Evolutionary conservation across 768 basidiomycete genomes (phyloP).

Genomic region (Sporobolomyces phaffii): DNA sequence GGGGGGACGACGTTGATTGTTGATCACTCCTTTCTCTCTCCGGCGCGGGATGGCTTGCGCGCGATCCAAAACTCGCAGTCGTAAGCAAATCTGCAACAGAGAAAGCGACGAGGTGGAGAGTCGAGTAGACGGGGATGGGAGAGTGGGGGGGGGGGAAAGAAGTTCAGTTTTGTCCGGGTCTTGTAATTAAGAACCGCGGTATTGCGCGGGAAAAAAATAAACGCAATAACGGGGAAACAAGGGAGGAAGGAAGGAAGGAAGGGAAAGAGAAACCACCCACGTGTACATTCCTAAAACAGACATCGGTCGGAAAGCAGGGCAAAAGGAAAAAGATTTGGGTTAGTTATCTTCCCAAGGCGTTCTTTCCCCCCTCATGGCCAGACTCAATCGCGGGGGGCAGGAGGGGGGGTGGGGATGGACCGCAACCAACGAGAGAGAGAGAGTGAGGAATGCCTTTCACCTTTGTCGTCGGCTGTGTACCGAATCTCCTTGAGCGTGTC

Average conservation of each 20-base stretch:
- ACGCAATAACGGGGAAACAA: neutral
- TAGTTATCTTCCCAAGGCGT: too few relatives aligned
- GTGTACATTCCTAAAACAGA: constrained; percentile 33
- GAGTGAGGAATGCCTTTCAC: constrained; percentile 5
- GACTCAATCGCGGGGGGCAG: too few relatives aligned
- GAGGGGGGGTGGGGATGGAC: too few relatives aligned
- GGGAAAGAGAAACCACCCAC: neutral
- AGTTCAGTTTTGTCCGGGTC: too few relatives aligned
- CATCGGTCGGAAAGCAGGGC: neutral
- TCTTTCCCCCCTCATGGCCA: too few relatives aligned
- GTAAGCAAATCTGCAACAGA: constrained; percentile 21
- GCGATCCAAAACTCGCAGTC: constrained; percentile 32
- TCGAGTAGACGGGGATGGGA: too few relatives aligned
- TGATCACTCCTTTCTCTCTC: too few relatives aligned
- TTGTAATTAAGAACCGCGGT: too few relatives aligned
- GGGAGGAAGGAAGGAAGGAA: neutral
- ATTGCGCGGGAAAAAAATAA: neutral
- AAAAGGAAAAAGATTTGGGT: neutral
- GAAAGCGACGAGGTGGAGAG: too few relatives aligned
- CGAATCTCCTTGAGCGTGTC: neutral
- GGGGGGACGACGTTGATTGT: too few relatives aligned
- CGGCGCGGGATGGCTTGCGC: constrained; percentile 11
- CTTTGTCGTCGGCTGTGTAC: constrained; percentile 27
- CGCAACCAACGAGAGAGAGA: too few relatives aligned
- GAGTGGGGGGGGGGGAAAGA: too few relatives aligned